Percentiles rank a stretch among this genome's conserved stretches.
Evolutionary conservation across 495 filamentous ascomycete genomes (phyloP).

Genomic region (Staphylotrichum tortipilum): DNA sequence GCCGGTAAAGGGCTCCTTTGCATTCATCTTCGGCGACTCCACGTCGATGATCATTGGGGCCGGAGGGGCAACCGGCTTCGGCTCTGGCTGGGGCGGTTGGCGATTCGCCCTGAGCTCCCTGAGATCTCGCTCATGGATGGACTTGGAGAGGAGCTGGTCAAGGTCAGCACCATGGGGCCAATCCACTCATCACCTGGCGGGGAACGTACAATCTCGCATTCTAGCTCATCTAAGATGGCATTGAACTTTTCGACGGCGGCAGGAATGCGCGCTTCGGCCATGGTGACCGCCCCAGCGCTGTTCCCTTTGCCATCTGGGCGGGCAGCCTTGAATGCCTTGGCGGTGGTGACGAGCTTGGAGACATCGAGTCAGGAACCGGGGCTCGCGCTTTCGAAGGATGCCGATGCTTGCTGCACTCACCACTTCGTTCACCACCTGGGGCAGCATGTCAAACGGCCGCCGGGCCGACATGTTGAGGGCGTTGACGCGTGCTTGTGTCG

Average conservation of each 20-base stretch:
- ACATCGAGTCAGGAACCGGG: not conserved
- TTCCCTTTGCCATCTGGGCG: conserved; percentile 32
- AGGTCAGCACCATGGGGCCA: conserved; percentile 13
- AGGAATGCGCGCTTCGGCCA: conserved; percentile 29
- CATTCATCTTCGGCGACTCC: conserved; percentile 12
- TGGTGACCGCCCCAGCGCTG: conserved; percentile 17
- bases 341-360: conserved; percentile 41
- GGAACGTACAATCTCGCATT: conserved; percentile 42
- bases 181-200: not conserved
- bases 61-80: conserved; percentile 25
- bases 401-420: conserved; percentile 22
- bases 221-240: conserved; percentile 41
- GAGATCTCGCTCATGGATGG: conserved; percentile 36
- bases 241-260: conserved; percentile 38
- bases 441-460: conserved; percentile 32
- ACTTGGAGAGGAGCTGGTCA: conserved; percentile 32
- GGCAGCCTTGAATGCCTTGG: conserved; percentile 37
- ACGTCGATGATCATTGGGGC: conserved; percentile 30
- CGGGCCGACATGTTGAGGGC: conserved; percentile 28
- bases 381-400: not conserved
- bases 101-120: conserved; percentile 27
- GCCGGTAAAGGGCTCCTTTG: conserved; percentile 2
- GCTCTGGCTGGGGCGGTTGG: conserved; percentile 11
- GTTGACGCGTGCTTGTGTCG: too few relatives aligned
- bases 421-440: conserved; percentile 40